Evolutionary conservation across 2,329 filamentous ascomycete species (phyloP), one percentile per base, ranked within the genome.

Genomic region (Colletotrichum magnum): DNA sequence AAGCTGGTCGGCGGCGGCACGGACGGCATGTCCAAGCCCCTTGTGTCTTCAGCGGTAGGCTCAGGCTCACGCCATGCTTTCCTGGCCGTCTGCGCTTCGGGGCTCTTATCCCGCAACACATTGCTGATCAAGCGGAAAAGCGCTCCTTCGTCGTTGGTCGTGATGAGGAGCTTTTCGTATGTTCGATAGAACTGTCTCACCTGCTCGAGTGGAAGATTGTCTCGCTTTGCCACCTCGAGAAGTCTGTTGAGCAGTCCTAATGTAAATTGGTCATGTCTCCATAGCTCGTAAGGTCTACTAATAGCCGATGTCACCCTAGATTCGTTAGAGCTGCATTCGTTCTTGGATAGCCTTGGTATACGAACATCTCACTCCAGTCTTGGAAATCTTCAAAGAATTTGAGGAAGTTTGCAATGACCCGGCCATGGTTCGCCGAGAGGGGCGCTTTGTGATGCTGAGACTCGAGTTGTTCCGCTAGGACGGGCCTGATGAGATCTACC

Each of bases 211-310:
- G 62, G 67, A 2, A 66, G 36, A 4, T 12, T 47, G 2, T 57
- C 26, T 13, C 52, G 64, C 6, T 47, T 57, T 24, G 62, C 21
- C 13, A 61, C 36, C 36, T 67, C 67, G 6, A 69, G 52, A 21
- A 69, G 50, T 48, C 67, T 57, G 26, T 61, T 67, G 26, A 69
- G 57, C 36, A 69, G 18, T 9, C 67, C 62, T 7, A 66, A 47
- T n/a, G 41, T 58, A 13, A 69, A 69, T 13, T 59, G 56, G n/a
- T 6, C 45, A 2, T 61, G 51, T 15, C 15, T 26, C n/a, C 51
- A 52, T 15, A 54, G 57, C 36, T 52, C 18, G 4, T 21, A 45
- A 28, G 59, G 51, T 21, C 15, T 10, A 13, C n/a, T 24, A 12
- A 69, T 28, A 13, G 26, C 57, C 4, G 45, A 6, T 21, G 51